A percentile compares a stretch with the other conserved stretches of the same genome.
Conservation (phyloP, 495 filamentous ascomycete genomes). For the Aspergillus cavernicola region DNA sequence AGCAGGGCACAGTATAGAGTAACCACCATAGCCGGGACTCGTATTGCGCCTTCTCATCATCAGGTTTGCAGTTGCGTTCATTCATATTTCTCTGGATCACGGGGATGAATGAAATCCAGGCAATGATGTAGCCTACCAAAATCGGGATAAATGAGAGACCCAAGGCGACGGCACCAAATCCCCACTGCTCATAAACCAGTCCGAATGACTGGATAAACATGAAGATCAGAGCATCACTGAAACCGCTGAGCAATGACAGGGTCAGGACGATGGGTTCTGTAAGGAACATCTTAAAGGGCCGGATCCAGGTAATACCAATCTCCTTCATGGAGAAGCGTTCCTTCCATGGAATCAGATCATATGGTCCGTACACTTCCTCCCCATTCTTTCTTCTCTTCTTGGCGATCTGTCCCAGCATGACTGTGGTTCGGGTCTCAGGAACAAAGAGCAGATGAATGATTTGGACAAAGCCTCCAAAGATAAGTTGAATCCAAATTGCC, state of each 20-base stretch:
- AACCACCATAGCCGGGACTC: slow-evolving; percentile 61
- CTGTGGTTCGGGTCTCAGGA: slow-evolving; percentile 56
- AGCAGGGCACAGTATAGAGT: slow-evolving; percentile 51
- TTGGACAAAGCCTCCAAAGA: slow-evolving; percentile 56
- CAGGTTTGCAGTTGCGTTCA: slow-evolving; percentile 43
- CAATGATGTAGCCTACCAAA: slow-evolving; percentile 60
- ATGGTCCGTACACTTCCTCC: slow-evolving; percentile 58
- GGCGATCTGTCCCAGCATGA: slow-evolving; percentile 58
- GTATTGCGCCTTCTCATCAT: slow-evolving; percentile 54
- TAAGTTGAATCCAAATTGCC: slow-evolving; percentile 58
- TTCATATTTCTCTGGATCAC: slow-evolving; percentile 50
- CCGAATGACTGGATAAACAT: slow-evolving; percentile 62
- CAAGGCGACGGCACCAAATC: slow-evolving; percentile 45
- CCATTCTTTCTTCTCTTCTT: slow-evolving; percentile 50
- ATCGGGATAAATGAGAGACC: slow-evolving; percentile 58
- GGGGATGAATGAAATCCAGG: slow-evolving; percentile 51
- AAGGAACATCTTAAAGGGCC: slow-evolving; percentile 60
- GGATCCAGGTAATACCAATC: slow-evolving; percentile 51
- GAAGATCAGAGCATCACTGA: slow-evolving; percentile 62
- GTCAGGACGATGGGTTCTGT: slow-evolving; percentile 58
- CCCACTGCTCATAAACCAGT: slow-evolving; percentile 58
- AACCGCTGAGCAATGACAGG: slow-evolving; percentile 54
- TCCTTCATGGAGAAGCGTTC: slow-evolving; percentile 57
- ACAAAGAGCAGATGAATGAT: slow-evolving; percentile 50
- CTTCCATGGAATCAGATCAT: slow-evolving; percentile 56